Percentiles rank a stretch among this genome's conserved stretches.
These are phyloP conservation scores for Monilinia laxa DNA, from an alignment of 2,329 filamentous ascomycete genomes.

Conservation along the genomic window DNA sequence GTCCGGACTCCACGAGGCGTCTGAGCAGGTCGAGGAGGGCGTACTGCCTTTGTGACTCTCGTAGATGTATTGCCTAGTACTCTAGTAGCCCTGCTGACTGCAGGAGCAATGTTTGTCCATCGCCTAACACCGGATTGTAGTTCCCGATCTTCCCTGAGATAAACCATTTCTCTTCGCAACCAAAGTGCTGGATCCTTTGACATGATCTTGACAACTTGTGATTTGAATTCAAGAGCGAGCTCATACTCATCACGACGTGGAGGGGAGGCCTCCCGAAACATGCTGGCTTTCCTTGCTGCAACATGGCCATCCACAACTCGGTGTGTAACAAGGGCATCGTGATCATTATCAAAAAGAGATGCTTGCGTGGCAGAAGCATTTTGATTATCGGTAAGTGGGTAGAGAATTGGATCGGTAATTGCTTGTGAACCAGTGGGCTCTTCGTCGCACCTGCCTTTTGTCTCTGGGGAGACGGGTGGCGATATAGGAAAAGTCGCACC, in stretches of 20 bases:
- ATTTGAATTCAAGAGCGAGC: conserved; percentile 53
- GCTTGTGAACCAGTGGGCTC: conserved; percentile 41
- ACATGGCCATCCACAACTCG: conserved; percentile 50
- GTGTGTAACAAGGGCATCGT: conserved; percentile 41
- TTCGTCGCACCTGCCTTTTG: conserved; percentile 33
- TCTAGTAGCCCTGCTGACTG: conserved; percentile 15
- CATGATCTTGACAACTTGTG: conserved; percentile 47
- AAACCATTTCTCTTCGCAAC: conserved; percentile 35
- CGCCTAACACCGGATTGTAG: conserved; percentile 30
- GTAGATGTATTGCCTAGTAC: conserved; percentile 10
- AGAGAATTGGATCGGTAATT: conserved; percentile 56
- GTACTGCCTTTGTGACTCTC: conserved; percentile 22
- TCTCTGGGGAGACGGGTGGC: conserved; percentile 58
- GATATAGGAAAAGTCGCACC: conserved; percentile 48
- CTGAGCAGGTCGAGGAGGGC: conserved; percentile 25
- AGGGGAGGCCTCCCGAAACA: conserved; percentile 48
- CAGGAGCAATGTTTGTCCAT: conserved; percentile 38
- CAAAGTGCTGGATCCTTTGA: conserved; percentile 35
- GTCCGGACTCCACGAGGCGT: conserved; percentile 21
- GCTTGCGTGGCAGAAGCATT: conserved; percentile 46
- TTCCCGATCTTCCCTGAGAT: conserved; percentile 35
- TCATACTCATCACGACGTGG: conserved; percentile 56
- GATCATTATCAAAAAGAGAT: conserved; percentile 51
- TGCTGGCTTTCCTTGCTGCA: conserved; percentile 33
- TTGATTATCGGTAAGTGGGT: conserved; percentile 48